Evolutionary conservation across 257 asterid genomes (phyloP), one percentile per base, ranked within the genome.

Genomic region (Penstemon eatonii): DNA sequence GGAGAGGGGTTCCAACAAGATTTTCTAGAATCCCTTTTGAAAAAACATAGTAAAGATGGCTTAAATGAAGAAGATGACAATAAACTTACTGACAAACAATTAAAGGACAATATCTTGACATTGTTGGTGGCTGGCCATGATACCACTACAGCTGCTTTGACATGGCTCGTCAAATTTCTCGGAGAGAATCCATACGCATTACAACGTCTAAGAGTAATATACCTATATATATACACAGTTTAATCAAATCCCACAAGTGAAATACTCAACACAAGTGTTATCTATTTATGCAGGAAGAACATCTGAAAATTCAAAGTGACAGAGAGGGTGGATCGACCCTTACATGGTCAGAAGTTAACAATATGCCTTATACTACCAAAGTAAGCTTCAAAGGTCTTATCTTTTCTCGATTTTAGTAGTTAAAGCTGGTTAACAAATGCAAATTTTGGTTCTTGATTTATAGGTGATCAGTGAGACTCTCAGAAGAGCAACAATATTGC

Each of bases 71-170:
- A 81, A 52, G 88, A 87, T 13, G 96, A 90, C 13, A 70, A 83
- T 43, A 88, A 88, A 85, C 96, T 90, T n/a, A 78, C 94, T 19
- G 97, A 90, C 63, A 76, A 76, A 46, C 96, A 90, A 67, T 66
- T 90, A 63, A 90, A 90, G 84, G 97, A 90, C 79, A 90, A 90
- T 69, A 88, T 88, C 73, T 40, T 90, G 76, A 86, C 96, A 10
- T 82, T 90, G 54, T 76, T 88, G 51, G 89, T 88, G 77, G 97
- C 97, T 33, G 97, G 97, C 19, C 97, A 88, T 71, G 96, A 90
- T 71, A 88, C 97, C 70, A 90, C 97, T 8, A 88, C 97, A 58
- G 97, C 97, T 68, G 96, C 82, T 57, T 77, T 90, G 56, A 88
- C 97, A 51, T 90, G 97, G 96, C 81, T 86, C 37, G 68, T 86